Evolutionary conservation across 129 eudicot species (phyloP).

Genomic region (Pulicaria dysenterica): DNA sequence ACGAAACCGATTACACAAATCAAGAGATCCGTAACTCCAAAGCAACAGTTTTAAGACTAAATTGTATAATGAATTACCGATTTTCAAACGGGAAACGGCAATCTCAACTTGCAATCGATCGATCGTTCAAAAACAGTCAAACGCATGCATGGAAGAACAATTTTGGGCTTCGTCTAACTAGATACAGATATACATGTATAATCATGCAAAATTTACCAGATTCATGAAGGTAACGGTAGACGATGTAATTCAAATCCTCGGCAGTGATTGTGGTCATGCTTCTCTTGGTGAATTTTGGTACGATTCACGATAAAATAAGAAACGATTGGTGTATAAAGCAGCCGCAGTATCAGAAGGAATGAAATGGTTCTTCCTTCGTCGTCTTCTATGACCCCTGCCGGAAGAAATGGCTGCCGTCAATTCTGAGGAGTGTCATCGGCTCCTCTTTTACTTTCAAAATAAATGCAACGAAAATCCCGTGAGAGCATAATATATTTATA

Average conservation of each 20-base stretch:
- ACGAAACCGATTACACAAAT: slow-evolving; percentile 10
- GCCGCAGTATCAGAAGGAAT: not conserved
- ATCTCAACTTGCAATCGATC: slow-evolving; percentile 6
- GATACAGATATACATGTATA: slow-evolving; percentile 2
- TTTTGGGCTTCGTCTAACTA: not conserved
- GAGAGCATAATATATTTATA: not conserved
- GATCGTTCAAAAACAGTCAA: not conserved
- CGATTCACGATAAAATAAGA: slow-evolving; percentile 19
- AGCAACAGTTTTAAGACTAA: not conserved
- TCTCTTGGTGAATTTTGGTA: not conserved
- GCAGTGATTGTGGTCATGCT: slow-evolving; percentile 43
- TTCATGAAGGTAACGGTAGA: slow-evolving; percentile 60
- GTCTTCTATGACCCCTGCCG: slow-evolving; percentile 20
- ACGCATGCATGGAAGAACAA: slow-evolving; percentile 22
- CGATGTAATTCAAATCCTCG: slow-evolving; percentile 53
- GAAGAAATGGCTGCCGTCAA: slow-evolving; percentile 12
- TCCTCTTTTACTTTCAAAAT: not conserved
- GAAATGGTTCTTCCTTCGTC: not conserved
- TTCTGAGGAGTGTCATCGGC: not conserved
- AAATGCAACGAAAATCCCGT: slow-evolving; percentile 15
- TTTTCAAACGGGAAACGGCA: not conserved
- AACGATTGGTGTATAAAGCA: not conserved
- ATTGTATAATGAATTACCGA: not conserved
- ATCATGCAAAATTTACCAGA: slow-evolving; percentile 43
- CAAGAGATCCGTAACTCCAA: not conserved